Percentiles rank a stretch among this genome's conserved stretches.
These are phyloP conservation scores for Gossypium trilobum DNA, from an alignment of 441 rosid genomes.

Conservation along the genomic window DNA sequence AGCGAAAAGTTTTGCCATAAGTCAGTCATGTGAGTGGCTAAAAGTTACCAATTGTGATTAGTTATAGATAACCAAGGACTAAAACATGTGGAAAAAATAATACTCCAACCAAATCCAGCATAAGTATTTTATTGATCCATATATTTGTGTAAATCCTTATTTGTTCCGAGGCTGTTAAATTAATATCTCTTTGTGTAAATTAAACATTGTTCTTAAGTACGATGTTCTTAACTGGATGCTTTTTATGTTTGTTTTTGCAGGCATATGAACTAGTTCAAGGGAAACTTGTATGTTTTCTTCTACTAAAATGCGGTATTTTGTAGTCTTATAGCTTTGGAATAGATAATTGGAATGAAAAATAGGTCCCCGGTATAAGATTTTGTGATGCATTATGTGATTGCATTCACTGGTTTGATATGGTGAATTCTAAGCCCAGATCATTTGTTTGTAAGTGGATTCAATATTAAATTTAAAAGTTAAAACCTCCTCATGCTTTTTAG, in stretches of 20 bases:
- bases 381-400: not conserved
- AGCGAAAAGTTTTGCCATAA: too few relatives aligned
- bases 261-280: constrained; percentile 93
- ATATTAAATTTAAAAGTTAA: not conserved
- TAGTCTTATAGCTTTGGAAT: not conserved
- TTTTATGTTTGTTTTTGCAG: constrained; percentile 34
- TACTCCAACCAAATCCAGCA: too few relatives aligned
- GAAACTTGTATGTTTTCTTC: constrained; percentile 50
- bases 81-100: too few relatives aligned
- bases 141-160: not conserved
- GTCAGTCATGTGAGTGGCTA: too few relatives aligned
- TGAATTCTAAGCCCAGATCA: not conserved
- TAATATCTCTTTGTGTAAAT: not conserved
- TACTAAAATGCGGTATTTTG: not conserved
- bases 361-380: not conserved
- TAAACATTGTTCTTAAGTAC: not conserved
- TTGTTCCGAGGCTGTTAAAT: not conserved
- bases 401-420: not conserved
- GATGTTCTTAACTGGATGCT: not conserved
- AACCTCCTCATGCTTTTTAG: not conserved
- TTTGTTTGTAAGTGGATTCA: not conserved
- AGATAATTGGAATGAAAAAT: not conserved
- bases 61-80: too few relatives aligned
- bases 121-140: not conserved
- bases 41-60: too few relatives aligned